Base-by-base conservation (phyloP, 2,329 filamentous ascomycete genomes). In the Emmonsiellopsis sp. region DNA sequence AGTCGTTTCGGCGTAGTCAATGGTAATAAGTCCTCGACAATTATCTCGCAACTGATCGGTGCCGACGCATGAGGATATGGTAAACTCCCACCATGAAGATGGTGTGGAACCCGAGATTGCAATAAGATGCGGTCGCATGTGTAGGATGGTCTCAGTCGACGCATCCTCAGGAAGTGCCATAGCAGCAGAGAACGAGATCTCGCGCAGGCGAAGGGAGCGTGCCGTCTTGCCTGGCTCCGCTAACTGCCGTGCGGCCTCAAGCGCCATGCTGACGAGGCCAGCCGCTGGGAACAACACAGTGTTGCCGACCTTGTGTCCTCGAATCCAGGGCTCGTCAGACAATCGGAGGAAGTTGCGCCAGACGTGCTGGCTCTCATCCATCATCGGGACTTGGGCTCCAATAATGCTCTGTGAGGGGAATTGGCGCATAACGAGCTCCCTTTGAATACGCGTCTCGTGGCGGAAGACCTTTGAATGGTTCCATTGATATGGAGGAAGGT, bases 401-500 rank as follows among this genome's bases (percentile, higher is more conserved):
- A 53, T 11, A 16, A 53, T 7, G 34, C 51, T 53, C 43, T 47
- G 16, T 3, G n/a, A n/a, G n/a, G 51, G 43, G 35, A 50, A 48
- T 34, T 48, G 7, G 10, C 26, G n/a, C 10, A 3, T 32, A 3
- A 26, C 10, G 1, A 26, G 26, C 45, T 48, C 45, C 31, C 26
- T 30, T 11, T 26, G 26, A 11, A 48, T 32, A 11, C 45, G 45
- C 3, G 45, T 30, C 31, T 48, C 45, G 45, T 30, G 26, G 15
- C 45, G 26, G 31, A 30, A 32, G 10, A 11, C 26, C 15, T 32
- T 50, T 9, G 56, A 51, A 35, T 59, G 57, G 47, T 61, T 58
- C 31, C 51, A 61, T 6, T 43, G 47, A 15, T 60, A 61, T 3
- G 50, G 30, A 5, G 59, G 59, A 2, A 61, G 40, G 16, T 60